Conservation (phyloP, 2,329 filamentous ascomycete genomes). For the Calonectria crousiana region DNA sequence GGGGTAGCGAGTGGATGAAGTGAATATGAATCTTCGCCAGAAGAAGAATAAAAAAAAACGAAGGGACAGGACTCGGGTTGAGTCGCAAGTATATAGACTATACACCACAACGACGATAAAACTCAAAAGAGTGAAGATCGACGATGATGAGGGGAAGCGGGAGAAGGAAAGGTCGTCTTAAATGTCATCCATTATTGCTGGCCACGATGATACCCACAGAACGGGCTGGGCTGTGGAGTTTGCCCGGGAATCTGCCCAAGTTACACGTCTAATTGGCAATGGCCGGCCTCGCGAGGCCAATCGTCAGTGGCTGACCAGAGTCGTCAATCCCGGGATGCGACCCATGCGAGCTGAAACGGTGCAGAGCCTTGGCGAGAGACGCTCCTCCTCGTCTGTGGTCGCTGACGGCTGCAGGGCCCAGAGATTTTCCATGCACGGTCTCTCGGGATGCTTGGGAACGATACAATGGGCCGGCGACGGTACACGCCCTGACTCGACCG, state of each 20-base stretch:
- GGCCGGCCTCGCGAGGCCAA: not conserved
- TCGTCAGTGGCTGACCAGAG: not conserved
- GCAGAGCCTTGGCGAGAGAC: not conserved
- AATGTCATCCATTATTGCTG: not conserved
- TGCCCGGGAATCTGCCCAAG: not conserved
- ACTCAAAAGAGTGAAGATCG: slow-evolving; percentile 4
- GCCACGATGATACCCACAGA: not conserved
- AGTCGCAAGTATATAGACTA: not conserved
- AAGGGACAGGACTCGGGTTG: not conserved
- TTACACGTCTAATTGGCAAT: not conserved
- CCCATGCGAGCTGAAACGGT: not conserved
- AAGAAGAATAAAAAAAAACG: too few relatives aligned
- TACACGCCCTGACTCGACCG: not conserved
- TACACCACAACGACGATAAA: not conserved
- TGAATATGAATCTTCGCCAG: not conserved
- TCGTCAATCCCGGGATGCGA: not conserved
- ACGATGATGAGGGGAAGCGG: not conserved
- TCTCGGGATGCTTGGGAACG: not conserved
- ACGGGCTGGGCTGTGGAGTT: not conserved
- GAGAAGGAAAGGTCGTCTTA: not conserved
- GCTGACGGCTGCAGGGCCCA: not conserved
- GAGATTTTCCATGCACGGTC: not conserved
- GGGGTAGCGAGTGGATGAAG: not conserved
- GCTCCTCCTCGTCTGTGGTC: not conserved
- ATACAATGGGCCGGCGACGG: not conserved